Evolutionary conservation across 495 filamentous ascomycete species (phyloP).

Genomic region (Sordaria brevicollis): DNA sequence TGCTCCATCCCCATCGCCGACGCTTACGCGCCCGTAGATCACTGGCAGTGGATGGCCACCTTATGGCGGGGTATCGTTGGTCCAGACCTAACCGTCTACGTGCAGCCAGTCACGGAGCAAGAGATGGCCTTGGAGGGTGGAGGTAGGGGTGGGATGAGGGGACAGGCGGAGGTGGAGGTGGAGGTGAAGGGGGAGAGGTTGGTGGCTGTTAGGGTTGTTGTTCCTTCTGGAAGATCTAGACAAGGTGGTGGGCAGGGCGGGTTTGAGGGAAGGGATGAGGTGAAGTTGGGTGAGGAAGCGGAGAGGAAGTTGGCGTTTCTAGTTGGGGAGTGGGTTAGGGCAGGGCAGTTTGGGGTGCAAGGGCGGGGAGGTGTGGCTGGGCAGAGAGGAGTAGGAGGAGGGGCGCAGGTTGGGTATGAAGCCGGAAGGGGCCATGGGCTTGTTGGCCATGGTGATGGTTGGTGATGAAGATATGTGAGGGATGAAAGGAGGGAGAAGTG

Average conservation of each 20-base stretch:
- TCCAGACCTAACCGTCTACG: slow-evolving; percentile 76
- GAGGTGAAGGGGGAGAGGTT: slow-evolving; percentile 39
- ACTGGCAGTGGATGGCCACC: slow-evolving; percentile 98
- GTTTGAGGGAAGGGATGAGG: slow-evolving; percentile 13
- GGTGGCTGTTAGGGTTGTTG: slow-evolving; percentile 25
- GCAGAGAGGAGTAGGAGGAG: neutral
- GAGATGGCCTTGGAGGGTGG: slow-evolving; percentile 4
- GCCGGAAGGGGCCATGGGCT: neutral
- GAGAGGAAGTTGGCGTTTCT: slow-evolving; percentile 70
- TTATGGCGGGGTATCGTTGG: slow-evolving; percentile 84
- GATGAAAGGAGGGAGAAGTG: neutral
- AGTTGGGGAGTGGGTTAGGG: slow-evolving; percentile 67
- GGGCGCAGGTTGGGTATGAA: neutral
- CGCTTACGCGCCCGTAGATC: slow-evolving; percentile 69
- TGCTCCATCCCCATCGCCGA: slow-evolving; percentile 63
- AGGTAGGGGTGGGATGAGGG: too few relatives aligned
- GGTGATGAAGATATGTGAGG: neutral
- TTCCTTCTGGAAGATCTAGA: neutral
- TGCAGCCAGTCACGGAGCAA: slow-evolving; percentile 23
- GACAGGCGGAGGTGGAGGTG: slow-evolving; percentile 25
- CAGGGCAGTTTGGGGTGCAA: slow-evolving; percentile 21
- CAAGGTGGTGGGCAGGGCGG: neutral
- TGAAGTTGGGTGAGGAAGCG: slow-evolving; percentile 51
- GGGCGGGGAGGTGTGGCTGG: slow-evolving; percentile 1
- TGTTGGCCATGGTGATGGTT: neutral